Evolutionary conservation across 257 asterid species (phyloP), one percentile per base, ranked within the genome.

Genomic region (Penstemon davidsonii): DNA sequence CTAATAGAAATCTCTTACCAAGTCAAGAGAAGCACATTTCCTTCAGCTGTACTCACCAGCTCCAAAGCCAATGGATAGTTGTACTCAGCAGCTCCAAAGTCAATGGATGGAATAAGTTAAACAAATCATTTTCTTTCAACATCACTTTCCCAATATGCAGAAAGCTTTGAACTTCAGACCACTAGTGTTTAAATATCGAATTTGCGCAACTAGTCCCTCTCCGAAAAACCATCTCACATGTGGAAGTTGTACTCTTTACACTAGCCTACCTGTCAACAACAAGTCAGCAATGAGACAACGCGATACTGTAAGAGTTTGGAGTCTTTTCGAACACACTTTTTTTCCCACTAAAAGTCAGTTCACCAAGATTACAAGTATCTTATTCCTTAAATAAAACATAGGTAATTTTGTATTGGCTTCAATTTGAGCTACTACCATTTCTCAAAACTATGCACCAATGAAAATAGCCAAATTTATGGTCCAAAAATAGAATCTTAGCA

Each of bases 21-120:
- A 25, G 33, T 25, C 33, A 2, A 25, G 33, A 25, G 33, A 25
- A 25, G 33, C 33, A 25, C 33, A 25, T 25, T 25, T 2, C 33
- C 33, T 25, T 25, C 33, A 36, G 11, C 62, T 76, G 33, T 25
- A 25, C 33, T 51, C 57, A 6, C 54, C 3, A 64, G 38, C 55
- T 65, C 81, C 80, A 76, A 79, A 83, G 87, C 84, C 91, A 81
- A 81, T 73, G 88, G 73, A 63, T 11, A 50, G 13, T 25, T 25
- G 33, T 25, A 25, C 33, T 25, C 33, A 25, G 33, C 33, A 25
- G 33, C 33, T 25, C 33, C 33, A 25, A 25, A 25, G 33, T 25
- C 33, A 25, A 25, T 25, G 33, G 33, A 25, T 25, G 33, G 33
- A 25, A 25, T 25, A 25, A 25, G 33, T 25, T 25, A 73, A 68